A percentile compares a stretch with the other conserved stretches of the same genome.
phyloP scores from a whole-genome alignment of 805 yeast genomes.

The Ogataea nakhonphanomensis region DNA sequence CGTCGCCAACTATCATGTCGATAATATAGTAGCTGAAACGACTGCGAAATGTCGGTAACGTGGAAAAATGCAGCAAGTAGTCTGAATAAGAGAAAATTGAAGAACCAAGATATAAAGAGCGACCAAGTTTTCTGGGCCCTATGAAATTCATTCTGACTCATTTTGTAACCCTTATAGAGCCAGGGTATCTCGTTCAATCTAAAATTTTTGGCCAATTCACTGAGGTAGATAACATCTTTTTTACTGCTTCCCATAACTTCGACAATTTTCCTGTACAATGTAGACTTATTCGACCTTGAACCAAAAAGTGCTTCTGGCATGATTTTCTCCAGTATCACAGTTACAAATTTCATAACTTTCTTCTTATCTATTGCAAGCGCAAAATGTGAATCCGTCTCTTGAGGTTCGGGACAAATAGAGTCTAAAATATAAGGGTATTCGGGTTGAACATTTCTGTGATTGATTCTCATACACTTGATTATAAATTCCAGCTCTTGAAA shows the following conservation, averaged over 20 bases:
- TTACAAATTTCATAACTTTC: constrained; percentile 41
- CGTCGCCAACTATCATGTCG: constrained; percentile 57
- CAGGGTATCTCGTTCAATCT: constrained; percentile 48
- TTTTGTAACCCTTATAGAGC: constrained; percentile 39
- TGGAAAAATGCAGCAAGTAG: constrained; percentile 58
- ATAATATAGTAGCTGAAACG: constrained; percentile 43
- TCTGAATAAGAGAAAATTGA: constrained; percentile 41
- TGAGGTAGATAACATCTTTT: constrained; percentile 34
- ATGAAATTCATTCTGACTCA: constrained; percentile 42
- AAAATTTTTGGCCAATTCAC: constrained; percentile 35
- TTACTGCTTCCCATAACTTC: constrained; percentile 36
- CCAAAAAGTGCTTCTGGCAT: constrained; percentile 58
- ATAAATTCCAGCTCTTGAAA: constrained; percentile 20
- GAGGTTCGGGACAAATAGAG: constrained; percentile 29
- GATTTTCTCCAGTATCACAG: constrained; percentile 42
- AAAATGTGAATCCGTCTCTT: constrained; percentile 24
- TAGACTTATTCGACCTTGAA: constrained; percentile 41
- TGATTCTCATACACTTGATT: constrained; percentile 26
- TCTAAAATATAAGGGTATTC: constrained; percentile 38
- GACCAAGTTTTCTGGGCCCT: constrained; percentile 37
- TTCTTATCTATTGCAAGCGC: constrained; percentile 31
- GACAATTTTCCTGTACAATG: constrained; percentile 37
- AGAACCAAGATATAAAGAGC: constrained; percentile 57
- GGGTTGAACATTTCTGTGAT: constrained; percentile 31
- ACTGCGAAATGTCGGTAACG: constrained; percentile 54